phyloP scores from a whole-genome alignment of 805 yeast genomes.

The Candida verbasci region DNA sequence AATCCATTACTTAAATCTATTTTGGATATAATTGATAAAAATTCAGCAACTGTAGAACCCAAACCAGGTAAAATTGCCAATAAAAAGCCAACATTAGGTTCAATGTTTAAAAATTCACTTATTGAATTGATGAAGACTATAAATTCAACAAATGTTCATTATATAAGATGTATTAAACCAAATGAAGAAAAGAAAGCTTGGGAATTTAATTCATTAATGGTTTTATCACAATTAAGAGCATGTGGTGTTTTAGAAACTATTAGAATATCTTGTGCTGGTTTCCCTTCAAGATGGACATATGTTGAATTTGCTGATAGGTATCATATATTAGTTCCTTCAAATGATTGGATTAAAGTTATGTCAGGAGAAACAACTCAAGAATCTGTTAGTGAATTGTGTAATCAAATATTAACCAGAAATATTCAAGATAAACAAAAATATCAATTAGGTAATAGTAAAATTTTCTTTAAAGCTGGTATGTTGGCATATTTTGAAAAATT shows the following conservation, averaged over 20 bases:
- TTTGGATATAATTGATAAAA: slow-evolving; percentile 58
- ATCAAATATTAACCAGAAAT: slow-evolving; percentile 58
- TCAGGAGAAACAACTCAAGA: slow-evolving; percentile 46
- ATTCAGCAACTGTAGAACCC: slow-evolving; percentile 37
- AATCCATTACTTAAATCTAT: slow-evolving; percentile 65
- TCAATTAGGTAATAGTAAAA: slow-evolving; percentile 89
- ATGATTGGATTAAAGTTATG: slow-evolving; percentile 60
- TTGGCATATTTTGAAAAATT: slow-evolving; percentile 84
- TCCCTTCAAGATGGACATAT: slow-evolving; percentile 94
- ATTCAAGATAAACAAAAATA: slow-evolving; percentile 66
- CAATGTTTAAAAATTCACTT: slow-evolving; percentile 87
- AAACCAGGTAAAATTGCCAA: slow-evolving; percentile 32
- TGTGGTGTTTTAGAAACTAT: slow-evolving; percentile 98
- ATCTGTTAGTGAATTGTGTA: slow-evolving; percentile 61
- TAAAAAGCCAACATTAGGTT: slow-evolving; percentile 90
- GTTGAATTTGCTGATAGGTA: slow-evolving; percentile 89
- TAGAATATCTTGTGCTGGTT: slow-evolving; percentile 95
- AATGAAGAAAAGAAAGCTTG: slow-evolving; percentile 92
- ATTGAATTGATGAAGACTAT: slow-evolving; percentile 91
- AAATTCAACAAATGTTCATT: slow-evolving; percentile 91
- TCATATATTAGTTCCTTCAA: slow-evolving; percentile 73
- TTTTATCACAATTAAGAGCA: slow-evolving; percentile 89
- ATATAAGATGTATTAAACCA: slow-evolving; percentile 96
- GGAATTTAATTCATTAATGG: slow-evolving; percentile 95
- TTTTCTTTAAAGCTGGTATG: slow-evolving; percentile 96